Base-by-base conservation (phyloP, 164 flowering plant genomes). In the Chimonanthus praecox region DNA sequence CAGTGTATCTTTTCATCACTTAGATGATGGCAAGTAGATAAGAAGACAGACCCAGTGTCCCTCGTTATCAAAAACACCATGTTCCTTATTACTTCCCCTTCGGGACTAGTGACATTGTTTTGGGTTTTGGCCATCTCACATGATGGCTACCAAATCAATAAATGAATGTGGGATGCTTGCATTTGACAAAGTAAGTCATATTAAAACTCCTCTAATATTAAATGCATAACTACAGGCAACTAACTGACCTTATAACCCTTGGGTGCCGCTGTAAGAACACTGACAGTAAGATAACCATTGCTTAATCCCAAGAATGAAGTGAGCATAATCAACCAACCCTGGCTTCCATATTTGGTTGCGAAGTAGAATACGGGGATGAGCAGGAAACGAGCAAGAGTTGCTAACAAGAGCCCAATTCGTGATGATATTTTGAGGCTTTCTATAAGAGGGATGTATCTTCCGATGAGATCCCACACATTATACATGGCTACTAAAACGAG, bases 401-500 rank as follows among this genome's bases (percentile, higher is more conserved):
- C 86, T 3, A 78, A 47, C 80, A 79, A 71, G 47, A 90, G 75
- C 4, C 84, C 83, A 73, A 68, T 87, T 49, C 94, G 71, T 2
- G 90, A 86, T 67, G 82, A 83, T 47, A 93, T 46, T 78, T 76
- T 88, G 43, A 90, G n/a, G 68, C 47, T 49, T 69, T 88, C 73
- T 43, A 87, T 4, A 13, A 91, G 82, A 1, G 97, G 97, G 60
- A 84, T 76, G 77, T 86, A 89, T 76, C 94, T 82, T 66, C 92
- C 92, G 21, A 92, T 80, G 5, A 94, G 86, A 82, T 94, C 98
- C 72, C 81, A 78, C 33, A 81, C 85, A 77, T 94, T 92, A 70
- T 80, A 94, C 87, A 82, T 84, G 49, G 97, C 95, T 71, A 92
- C 80, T 60, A 94, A 73, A 63, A 94, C 92, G 69, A 90, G 84